Base-by-base conservation (phyloP, 768 basidiomycete species). In the Lenzites betulinus region DNA sequence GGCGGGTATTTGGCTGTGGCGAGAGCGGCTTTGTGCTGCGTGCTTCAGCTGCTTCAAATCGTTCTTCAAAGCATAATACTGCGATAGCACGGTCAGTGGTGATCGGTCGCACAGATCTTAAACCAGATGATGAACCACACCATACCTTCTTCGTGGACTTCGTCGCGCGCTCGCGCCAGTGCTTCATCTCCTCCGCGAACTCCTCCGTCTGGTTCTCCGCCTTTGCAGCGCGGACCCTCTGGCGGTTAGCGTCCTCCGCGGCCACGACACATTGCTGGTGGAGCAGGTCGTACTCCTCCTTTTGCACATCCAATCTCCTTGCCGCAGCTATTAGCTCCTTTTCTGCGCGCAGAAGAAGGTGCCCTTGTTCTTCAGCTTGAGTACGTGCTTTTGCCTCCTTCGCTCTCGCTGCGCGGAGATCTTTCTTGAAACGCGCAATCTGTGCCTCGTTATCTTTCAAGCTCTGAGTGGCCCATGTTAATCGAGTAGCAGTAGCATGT, bases 141-240 rank as follows among this genome's bases (percentile, higher is more conserved):
- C 49, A 33, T 33, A 53, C 60, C 60, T 62, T 62, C 51, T 43
- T 51, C 55, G 51, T 62, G 1, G 60, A 50, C 60, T 53, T 62
- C 9, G 55, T 33, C 2, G 54, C 54, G 3, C 44, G 50, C 15
- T 62, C 54, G 38, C 43, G 51, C 60, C 60, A 62, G n/a, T 39
- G n/a, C 2, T 57, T 35, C 25, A 52, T 38, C 55, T 62, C 51
- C 5, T 7, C 16, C 25, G 16, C n/a, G 35, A 41, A 25, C 2
- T 52, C 60, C 7, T 62, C 51, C 3, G 52, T 36, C 20, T 52
- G 35, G 3, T 41, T 36, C 20, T 22, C 15, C 0, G 51, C 12
- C 35, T 57, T 47, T n/a, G 15, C 55, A 1, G 42, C 36, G 18
- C 43, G 26, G 0, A 62, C 60, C 6, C 51, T 36, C 38, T 52